phyloP scores from a whole-genome alignment of 2,329 filamentous ascomycete species.

The Neocatenulostroma microsporum region DNA sequence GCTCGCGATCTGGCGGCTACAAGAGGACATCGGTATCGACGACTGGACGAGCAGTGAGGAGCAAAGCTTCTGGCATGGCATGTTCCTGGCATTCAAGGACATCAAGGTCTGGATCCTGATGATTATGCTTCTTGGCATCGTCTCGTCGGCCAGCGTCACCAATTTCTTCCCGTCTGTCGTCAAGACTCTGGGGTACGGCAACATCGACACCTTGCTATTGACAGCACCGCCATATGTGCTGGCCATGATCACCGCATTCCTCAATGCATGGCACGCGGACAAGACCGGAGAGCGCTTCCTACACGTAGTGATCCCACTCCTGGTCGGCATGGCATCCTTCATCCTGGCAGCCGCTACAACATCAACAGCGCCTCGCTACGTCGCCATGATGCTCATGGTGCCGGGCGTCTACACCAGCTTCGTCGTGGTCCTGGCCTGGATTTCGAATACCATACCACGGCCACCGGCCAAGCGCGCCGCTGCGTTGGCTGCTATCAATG shows the following conservation, averaged over 20 bases:
- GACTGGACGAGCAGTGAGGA: constrained; percentile 25
- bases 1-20: constrained; percentile 24
- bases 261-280: constrained; percentile 34
- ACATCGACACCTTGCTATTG: constrained; percentile 26
- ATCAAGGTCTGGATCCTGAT: constrained; percentile 30
- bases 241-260: constrained; percentile 27
- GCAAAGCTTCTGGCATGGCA: constrained; percentile 27
- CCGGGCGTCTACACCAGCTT: constrained; percentile 3
- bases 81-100: constrained; percentile 26
- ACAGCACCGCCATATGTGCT: constrained; percentile 30
- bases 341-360: constrained; percentile 25
- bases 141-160: constrained; percentile 27
- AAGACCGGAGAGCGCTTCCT: constrained; percentile 34
- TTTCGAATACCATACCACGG: constrained; percentile 64
- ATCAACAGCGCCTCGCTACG: constrained; percentile 25
- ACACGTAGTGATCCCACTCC: constrained; percentile 29
- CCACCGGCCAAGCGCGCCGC: constrained; percentile 67
- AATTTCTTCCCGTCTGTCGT: constrained; percentile 29
- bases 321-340: constrained; percentile 25
- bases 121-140: constrained; percentile 30
- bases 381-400: constrained; percentile 32
- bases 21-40: constrained; percentile 29
- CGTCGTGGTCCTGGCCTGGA: too few relatives aligned
- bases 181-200: constrained; percentile 28
- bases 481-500: constrained; percentile 68